Percentiles rank a stretch among this genome's conserved stretches.
Evolutionary conservation across 2,329 filamentous ascomycete genomes (phyloP).

Genomic region (Elsinoe ampelina): DNA sequence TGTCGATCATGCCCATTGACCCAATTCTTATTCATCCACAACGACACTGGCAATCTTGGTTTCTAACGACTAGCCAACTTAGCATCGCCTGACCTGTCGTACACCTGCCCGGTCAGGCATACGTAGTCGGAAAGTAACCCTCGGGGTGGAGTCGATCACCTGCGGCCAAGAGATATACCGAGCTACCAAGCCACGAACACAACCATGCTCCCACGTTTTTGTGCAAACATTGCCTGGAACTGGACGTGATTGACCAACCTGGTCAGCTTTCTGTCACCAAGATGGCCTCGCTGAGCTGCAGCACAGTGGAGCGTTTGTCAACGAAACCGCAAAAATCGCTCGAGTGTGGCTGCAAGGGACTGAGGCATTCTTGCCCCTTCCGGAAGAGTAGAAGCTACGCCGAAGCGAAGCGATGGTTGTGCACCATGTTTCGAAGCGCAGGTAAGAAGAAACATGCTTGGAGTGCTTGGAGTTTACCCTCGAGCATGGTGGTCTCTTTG

Average conservation of each 20-base stretch:
- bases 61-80: background rate
- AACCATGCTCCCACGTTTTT: background rate
- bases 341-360: background rate
- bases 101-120: background rate
- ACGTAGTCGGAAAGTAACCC: background rate
- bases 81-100: background rate
- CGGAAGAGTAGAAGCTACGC: background rate
- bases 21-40: background rate
- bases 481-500: background rate
- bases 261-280: background rate
- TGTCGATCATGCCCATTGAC: conserved; percentile 4
- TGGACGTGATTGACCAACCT: background rate
- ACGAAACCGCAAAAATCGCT: background rate
- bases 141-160: conserved; percentile 5
- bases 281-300: conserved; percentile 8
- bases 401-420: background rate
- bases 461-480: no score
- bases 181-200: background rate
- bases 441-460: no score
- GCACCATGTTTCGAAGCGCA: background rate
- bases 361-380: background rate
- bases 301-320: background rate
- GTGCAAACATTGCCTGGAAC: background rate
- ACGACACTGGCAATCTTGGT: background rate
- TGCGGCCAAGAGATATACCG: conserved; percentile 1